A percentile compares a stretch with the other conserved stretches of the same genome.
These are phyloP conservation scores for Jacaranda mimosifolia DNA, from an alignment of 257 asterid genomes.

Conservation along the genomic window DNA sequence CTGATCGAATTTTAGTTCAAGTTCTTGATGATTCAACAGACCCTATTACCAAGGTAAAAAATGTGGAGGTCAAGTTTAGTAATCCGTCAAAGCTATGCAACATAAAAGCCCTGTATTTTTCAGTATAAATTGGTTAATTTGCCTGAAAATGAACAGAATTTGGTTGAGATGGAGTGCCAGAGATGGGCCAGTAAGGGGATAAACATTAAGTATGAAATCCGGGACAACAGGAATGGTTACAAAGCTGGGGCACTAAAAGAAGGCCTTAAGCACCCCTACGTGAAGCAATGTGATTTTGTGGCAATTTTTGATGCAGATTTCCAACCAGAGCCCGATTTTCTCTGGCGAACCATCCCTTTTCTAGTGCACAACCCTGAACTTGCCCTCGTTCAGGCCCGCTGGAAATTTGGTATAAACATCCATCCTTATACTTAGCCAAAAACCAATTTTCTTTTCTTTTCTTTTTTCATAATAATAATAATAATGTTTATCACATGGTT, in stretches of 20 bases:
- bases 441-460: neutral
- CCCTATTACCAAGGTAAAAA: slow-evolving; percentile 64
- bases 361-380: slow-evolving; percentile 80
- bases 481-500: neutral
- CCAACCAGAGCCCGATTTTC: slow-evolving; percentile 94
- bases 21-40: slow-evolving; percentile 97
- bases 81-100: neutral
- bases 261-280: slow-evolving; percentile 78
- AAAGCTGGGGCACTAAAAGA: slow-evolving; percentile 94
- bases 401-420: slow-evolving; percentile 75
- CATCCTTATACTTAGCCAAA: neutral
- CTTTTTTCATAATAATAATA: neutral
- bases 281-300: slow-evolving; percentile 82
- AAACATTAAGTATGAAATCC: slow-evolving; percentile 85
- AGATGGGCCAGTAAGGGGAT: slow-evolving; percentile 96
- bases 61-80: neutral
- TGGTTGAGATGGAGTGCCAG: slow-evolving; percentile 92
- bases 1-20: slow-evolving; percentile 83
- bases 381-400: slow-evolving; percentile 92
- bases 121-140: slow-evolving; percentile 6
- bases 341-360: slow-evolving; percentile 83
- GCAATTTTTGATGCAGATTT: slow-evolving; percentile 95
- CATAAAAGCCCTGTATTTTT: neutral
- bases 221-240: slow-evolving; percentile 91
- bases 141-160: slow-evolving; percentile 50